These are phyloP conservation scores for Sporothrix mexicana DNA, from an alignment of 2,329 filamentous ascomycete genomes.

Conservation along the genomic window DNA sequence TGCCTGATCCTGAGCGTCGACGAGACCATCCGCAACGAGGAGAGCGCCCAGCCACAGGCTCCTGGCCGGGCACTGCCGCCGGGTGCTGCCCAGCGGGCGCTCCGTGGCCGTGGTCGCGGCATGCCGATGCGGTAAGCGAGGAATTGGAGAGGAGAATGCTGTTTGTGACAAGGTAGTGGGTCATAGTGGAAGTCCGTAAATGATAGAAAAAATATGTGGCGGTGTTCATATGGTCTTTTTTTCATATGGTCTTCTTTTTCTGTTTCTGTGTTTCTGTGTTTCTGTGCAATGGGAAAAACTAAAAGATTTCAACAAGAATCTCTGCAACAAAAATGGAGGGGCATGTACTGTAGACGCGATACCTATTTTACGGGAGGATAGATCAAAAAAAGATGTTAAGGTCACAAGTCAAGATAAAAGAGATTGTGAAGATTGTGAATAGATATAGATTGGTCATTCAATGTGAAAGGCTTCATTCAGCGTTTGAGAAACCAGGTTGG, in stretches of 20 bases:
- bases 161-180: background rate
- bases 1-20: conserved; percentile 96
- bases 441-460: background rate
- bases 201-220: conserved; percentile 5
- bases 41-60: conserved; percentile 82
- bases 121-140: conserved; percentile 78
- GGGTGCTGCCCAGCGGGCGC: conserved; percentile 84
- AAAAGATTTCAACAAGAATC: background rate
- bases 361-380: conserved; percentile 11
- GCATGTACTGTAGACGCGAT: conserved; percentile 15
- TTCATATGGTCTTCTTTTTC: conserved; percentile 7
- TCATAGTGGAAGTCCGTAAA: background rate
- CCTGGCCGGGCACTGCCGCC: conserved; percentile 76
- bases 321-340: background rate
- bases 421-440: background rate
- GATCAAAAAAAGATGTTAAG: conserved; percentile 14
- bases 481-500: background rate
- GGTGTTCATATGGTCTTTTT: background rate
- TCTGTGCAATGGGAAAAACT: background rate
- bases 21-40: conserved; percentile 98
- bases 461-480: no score
- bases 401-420: background rate
- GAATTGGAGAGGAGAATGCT: conserved; percentile 29
- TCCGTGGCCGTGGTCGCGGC: conserved; percentile 81
- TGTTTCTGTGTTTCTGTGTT: background rate